Conservation (phyloP, 805 yeast species). For the Candida rishiriensis region DNA sequence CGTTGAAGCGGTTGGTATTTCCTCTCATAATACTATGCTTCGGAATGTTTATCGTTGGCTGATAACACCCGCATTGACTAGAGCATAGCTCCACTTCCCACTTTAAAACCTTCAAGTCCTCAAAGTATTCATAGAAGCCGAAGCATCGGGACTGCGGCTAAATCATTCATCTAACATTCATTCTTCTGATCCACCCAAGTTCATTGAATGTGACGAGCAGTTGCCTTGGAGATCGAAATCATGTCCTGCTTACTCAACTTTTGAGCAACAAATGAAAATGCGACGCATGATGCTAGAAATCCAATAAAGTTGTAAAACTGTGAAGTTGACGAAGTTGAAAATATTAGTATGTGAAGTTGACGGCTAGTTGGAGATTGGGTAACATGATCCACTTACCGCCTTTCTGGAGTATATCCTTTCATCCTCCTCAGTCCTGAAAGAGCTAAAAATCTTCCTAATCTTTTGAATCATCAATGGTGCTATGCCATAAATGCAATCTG, state of each 20-base stretch:
- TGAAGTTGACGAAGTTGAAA: too few relatives aligned
- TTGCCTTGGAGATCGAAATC: conserved; percentile 4
- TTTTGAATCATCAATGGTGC: conserved; percentile 56
- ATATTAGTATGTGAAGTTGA: too few relatives aligned
- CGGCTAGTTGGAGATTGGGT: too few relatives aligned
- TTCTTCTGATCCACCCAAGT: not conserved
- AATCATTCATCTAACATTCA: not conserved
- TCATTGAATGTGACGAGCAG: not conserved
- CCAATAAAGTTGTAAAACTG: conserved; percentile 72
- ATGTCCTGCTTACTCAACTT: conserved; percentile 24
- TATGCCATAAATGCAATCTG: too few relatives aligned
- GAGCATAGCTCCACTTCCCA: too few relatives aligned
- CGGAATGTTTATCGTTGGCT: too few relatives aligned
- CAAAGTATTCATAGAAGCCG: too few relatives aligned
- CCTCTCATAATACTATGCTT: too few relatives aligned
- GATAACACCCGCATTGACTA: too few relatives aligned
- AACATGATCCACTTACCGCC: conserved; percentile 43
- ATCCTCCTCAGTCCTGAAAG: conserved; percentile 83
- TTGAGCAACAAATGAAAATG: conserved; percentile 78
- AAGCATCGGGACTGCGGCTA: not conserved
- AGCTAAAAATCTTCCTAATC: conserved; percentile 71
- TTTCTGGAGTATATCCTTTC: conserved; percentile 70
- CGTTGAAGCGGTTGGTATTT: too few relatives aligned
- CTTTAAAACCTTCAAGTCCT: too few relatives aligned
- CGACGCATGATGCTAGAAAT: conserved; percentile 73